These are phyloP conservation scores for Batkoa obscura DNA, from an alignment of 371 early-diverging fungal species.

Conservation along the genomic window DNA sequence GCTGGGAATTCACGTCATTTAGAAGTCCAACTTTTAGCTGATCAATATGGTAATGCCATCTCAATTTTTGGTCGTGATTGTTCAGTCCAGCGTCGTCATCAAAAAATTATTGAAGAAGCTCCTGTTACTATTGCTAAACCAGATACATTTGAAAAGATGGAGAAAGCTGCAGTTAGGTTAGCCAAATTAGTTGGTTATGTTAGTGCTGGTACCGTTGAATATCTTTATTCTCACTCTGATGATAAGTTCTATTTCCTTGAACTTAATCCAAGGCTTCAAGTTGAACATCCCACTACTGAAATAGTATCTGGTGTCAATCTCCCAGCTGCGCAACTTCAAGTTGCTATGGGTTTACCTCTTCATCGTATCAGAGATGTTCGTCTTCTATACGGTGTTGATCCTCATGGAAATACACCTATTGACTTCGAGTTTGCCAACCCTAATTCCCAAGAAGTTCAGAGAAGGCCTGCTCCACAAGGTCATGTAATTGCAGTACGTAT, in stretches of 20 bases:
- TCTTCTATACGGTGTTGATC: conserved; percentile 75
- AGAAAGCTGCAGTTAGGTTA: conserved; percentile 76
- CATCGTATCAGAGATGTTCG: conserved; percentile 82
- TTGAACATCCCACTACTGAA: conserved; percentile 98
- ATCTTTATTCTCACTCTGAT: conserved; percentile 71
- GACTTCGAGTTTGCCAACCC: conserved; percentile 80
- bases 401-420: conserved; percentile 63
- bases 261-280: conserved; percentile 96
- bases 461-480: conserved; percentile 53
- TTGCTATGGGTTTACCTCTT: conserved; percentile 84
- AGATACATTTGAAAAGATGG: conserved; percentile 53
- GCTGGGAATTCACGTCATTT: conserved; percentile 91
- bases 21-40: conserved; percentile 94
- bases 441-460: conserved; percentile 59
- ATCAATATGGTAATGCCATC: conserved; percentile 91
- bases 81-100: conserved; percentile 96
- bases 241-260: conserved; percentile 92
- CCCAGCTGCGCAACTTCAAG: conserved; percentile 92
- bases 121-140: conserved; percentile 32
- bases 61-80: conserved; percentile 97
- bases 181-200: conserved; percentile 76
- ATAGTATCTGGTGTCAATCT: conserved; percentile 96
- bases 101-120: conserved; percentile 90
- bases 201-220: conserved; percentile 96
- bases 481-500: conserved; percentile 89